Conservation (phyloP, 2,329 filamentous ascomycete genomes). For the Chaetoscypha palmicola region DNA sequence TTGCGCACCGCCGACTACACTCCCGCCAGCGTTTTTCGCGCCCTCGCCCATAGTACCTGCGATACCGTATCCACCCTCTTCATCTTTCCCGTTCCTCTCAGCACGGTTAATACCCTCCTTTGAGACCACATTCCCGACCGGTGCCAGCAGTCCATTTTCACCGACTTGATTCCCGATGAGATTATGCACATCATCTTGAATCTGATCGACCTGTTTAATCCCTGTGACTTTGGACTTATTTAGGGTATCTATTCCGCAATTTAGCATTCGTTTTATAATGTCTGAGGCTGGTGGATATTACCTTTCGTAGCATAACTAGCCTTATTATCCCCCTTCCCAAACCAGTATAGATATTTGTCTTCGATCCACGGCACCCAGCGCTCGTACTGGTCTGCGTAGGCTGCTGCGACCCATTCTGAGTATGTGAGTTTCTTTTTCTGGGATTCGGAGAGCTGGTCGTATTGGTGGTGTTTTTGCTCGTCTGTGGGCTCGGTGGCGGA, state of each 20-base stretch:
- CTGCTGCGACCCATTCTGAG: slow-evolving; percentile 53
- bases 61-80: slow-evolving; percentile 38
- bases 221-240: slow-evolving; percentile 64
- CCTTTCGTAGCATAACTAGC: slow-evolving; percentile 63
- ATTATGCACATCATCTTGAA: slow-evolving; percentile 61
- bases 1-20: slow-evolving; percentile 12
- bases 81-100: slow-evolving; percentile 58
- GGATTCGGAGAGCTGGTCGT: slow-evolving; percentile 15
- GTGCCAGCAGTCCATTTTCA: slow-evolving; percentile 59
- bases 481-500: slow-evolving; percentile 9
- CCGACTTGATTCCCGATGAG: slow-evolving; percentile 58
- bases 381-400: slow-evolving; percentile 67
- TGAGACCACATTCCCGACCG: slow-evolving; percentile 53
- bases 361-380: slow-evolving; percentile 72
- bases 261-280: slow-evolving; percentile 6
- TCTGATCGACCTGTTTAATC: slow-evolving; percentile 56
- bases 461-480: slow-evolving; percentile 16
- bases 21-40: slow-evolving; percentile 7
- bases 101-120: slow-evolving; percentile 60
- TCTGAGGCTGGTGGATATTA: slow-evolving; percentile 28
- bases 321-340: slow-evolving; percentile 67
- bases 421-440: slow-evolving; percentile 22
- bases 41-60: slow-evolving; percentile 9
- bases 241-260: slow-evolving; percentile 53
- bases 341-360: slow-evolving; percentile 64